Conservation (phyloP, 164 flowering plant species). For the Piper betle region DNA sequence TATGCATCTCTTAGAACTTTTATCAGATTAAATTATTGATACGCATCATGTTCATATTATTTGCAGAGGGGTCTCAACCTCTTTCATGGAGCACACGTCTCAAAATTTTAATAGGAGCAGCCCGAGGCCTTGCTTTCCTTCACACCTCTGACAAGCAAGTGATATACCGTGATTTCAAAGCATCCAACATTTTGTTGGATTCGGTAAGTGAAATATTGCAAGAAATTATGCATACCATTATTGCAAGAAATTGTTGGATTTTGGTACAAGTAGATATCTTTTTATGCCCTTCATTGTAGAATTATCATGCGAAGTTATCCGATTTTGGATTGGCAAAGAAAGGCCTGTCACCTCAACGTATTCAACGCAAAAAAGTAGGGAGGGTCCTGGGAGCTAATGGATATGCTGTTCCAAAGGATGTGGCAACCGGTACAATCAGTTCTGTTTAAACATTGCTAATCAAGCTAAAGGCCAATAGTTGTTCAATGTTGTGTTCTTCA, state of each 20-base stretch:
- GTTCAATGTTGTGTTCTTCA: too few relatives aligned
- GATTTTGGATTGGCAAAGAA: constrained; percentile 86
- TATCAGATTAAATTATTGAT: too few relatives aligned
- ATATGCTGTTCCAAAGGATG: too few relatives aligned
- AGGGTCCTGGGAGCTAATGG: background rate
- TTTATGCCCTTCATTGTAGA: constrained; percentile 19
- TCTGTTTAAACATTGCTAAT: too few relatives aligned
- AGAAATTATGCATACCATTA: background rate
- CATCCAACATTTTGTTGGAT: constrained; percentile 79
- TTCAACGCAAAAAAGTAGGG: too few relatives aligned
- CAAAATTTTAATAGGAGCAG: constrained; percentile 71
- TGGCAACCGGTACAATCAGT: too few relatives aligned
- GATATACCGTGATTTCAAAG: constrained; percentile 78
- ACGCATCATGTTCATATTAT: background rate
- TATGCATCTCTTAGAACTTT: background rate
- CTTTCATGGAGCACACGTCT: constrained; percentile 64
- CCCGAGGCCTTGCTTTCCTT: constrained; percentile 67
- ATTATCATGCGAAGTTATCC: constrained; percentile 65
- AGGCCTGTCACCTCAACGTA: constrained; percentile 41
- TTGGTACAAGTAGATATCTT: too few relatives aligned
- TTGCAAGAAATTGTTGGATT: background rate
- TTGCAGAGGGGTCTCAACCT: constrained; percentile 43
- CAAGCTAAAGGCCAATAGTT: too few relatives aligned
- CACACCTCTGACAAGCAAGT: constrained; percentile 62
- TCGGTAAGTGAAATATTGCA: constrained; percentile 31